Base-by-base conservation (phyloP, 352 stramenopile genomes). In the Pythium chondricola region DNA sequence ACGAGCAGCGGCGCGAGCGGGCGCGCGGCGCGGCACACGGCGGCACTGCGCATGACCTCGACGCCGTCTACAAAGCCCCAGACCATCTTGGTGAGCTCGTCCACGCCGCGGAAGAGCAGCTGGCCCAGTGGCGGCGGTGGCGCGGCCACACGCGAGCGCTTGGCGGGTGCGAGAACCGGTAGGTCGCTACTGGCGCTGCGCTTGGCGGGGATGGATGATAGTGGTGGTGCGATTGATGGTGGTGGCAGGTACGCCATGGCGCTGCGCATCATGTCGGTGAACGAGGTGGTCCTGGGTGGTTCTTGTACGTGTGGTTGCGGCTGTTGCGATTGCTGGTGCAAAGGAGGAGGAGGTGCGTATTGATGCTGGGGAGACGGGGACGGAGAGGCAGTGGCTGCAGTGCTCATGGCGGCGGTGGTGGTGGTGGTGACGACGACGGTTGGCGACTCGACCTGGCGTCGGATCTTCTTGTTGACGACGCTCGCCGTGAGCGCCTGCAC, bases 391-490 rank as follows among this genome's bases (percentile, higher is more conserved):
- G 20, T 8, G 20, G 6, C 8, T 21, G 11, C 8, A 7, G 16
- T 9, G 10, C 10, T 20, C 21, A 36, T 36, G 9, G 29, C 29
- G 11, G 9, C 21, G 4, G 18, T 40, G 13, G 6, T 21, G 44
- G 10, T 20, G 26, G 2, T 39, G 10, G 25, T 11, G 16, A 26
- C 18, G 20, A 14, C 17, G 29, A 5, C 27, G 16, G 17, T 48
- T 48, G 24, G 36, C 46, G 48, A 44, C n/a, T 47, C 43, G 36
- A 52, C 75, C 31, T 80, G 54, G 8, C 72, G 63, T 6, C 82
- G 74, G 43, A 89, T 93, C 50, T 88, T 88, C 65, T 88, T 88
- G 62, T 93, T 93, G 27, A 93, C 76, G 27, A 93, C 88, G 37
- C 77, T 68, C 10, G 76, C 69, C 3, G 82, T 90, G 17, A 93